A percentile compares a stretch with the other conserved stretches of the same genome.
phyloP scores from a whole-genome alignment of 208 protist species.

The Acanthamoeba sp. region DNA sequence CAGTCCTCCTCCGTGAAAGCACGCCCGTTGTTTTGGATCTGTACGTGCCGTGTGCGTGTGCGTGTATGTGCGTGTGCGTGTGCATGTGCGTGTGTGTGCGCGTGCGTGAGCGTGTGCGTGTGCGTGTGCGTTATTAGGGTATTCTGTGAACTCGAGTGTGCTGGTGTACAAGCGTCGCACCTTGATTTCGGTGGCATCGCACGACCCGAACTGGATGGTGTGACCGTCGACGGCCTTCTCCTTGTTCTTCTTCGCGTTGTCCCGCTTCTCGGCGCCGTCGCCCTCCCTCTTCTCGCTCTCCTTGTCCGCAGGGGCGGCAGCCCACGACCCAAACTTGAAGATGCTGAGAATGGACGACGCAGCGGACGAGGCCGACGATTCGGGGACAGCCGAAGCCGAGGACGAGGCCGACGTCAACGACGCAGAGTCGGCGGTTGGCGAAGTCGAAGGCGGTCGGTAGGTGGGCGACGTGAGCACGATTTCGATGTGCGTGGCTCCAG shows the following conservation, averaged over 20 bases:
- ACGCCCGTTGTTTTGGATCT: slow-evolving; percentile 59
- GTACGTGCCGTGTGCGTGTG: neutral
- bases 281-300: neutral
- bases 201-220: neutral
- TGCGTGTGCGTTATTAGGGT: too few relatives aligned
- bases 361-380: slow-evolving; percentile 41
- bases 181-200: slow-evolving; percentile 52
- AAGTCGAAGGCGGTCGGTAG: slow-evolving; percentile 1
- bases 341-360: slow-evolving; percentile 66
- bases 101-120: neutral
- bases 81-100: neutral
- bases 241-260: too few relatives aligned
- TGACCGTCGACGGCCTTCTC: neutral
- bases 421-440: neutral
- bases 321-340: slow-evolving; percentile 69
- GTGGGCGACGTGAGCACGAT: slow-evolving; percentile 36
- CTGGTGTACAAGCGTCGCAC: neutral
- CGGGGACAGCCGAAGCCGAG: neutral
- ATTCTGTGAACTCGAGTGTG: neutral
- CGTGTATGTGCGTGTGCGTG: neutral
- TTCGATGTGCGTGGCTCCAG: slow-evolving; percentile 45
- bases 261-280: neutral
- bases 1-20: slow-evolving; percentile 61
- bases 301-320: neutral
- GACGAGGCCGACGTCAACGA: neutral